Percentiles rank a stretch among this genome's conserved stretches.
Evolutionary conservation across 1,284 basidiomycete species (phyloP).

Genomic region (Ganoderma lingzhi): DNA sequence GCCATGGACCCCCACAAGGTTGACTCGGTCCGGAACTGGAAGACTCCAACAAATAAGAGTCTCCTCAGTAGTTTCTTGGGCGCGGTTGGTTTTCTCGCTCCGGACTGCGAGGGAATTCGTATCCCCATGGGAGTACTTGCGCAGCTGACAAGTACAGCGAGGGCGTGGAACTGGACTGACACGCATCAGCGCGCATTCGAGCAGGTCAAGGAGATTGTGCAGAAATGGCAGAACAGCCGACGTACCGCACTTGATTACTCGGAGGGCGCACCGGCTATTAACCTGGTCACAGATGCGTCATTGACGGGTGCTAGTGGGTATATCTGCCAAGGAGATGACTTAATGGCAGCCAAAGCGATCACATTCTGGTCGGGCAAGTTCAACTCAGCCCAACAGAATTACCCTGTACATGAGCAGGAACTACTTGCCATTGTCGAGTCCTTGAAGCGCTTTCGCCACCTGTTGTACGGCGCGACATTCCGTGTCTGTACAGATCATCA

Average conservation of each 20-base stretch:
- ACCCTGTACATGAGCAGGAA: background rate
- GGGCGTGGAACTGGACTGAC: background rate
- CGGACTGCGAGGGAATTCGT: background rate
- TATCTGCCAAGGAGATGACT: background rate
- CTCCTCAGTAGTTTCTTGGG: background rate
- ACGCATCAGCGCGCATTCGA: background rate
- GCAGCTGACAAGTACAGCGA: background rate
- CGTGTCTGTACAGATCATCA: background rate
- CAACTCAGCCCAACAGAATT: background rate
- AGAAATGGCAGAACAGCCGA: background rate
- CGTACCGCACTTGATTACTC: background rate
- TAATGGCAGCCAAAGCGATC: background rate
- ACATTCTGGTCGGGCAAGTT: background rate
- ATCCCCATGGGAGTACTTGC: background rate
- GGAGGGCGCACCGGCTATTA: background rate
- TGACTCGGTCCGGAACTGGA: background rate
- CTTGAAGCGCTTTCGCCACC: background rate
- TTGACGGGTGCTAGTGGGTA: background rate
- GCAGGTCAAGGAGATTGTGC: background rate
- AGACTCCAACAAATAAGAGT: background rate
- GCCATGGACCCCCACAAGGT: constrained; percentile 3
- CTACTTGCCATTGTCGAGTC: background rate
- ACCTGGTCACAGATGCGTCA: background rate
- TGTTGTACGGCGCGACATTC: background rate
- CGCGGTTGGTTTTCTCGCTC: background rate